Evolutionary conservation across 768 basidiomycete genomes (phyloP).

Genomic region (Kwoniella sp.): DNA sequence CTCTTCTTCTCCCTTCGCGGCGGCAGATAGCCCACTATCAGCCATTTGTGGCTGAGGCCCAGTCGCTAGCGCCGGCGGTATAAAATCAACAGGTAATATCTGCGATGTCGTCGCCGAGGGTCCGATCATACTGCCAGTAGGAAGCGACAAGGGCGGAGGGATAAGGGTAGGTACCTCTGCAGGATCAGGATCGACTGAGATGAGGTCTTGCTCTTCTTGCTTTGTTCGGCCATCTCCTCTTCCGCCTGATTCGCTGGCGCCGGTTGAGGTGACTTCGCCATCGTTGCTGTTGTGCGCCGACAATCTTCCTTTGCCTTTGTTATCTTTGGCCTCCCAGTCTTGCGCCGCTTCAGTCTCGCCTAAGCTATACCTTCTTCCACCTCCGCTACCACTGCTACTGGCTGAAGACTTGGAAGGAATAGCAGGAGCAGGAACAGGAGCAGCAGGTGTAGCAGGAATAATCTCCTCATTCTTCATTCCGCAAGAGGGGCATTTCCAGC

Average conservation of each 20-base stretch:
- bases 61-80: slow-evolving; percentile 6
- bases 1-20: no score
- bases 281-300: background rate
- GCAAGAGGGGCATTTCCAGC: slow-evolving; percentile 51
- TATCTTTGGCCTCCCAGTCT: no score
- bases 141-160: slow-evolving; percentile 1
- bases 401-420: background rate
- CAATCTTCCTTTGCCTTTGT: background rate
- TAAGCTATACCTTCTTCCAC: background rate
- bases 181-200: slow-evolving; percentile 13
- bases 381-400: background rate
- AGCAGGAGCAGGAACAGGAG: background rate
- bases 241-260: no score
- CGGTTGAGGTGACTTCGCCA: no score
- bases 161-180: slow-evolving; percentile 9
- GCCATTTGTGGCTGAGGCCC: background rate
- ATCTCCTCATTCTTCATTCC: slow-evolving; percentile 29
- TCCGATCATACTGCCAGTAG: background rate
- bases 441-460: background rate
- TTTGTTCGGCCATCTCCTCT: no score
- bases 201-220: background rate
- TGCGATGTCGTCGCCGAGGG: background rate
- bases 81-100: slow-evolving; percentile 2
- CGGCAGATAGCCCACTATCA: no score
- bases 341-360: no score